phyloP scores from a whole-genome alignment of 192 early-diverging fungal species.

The Tieghemiomyces parasiticus region DNA sequence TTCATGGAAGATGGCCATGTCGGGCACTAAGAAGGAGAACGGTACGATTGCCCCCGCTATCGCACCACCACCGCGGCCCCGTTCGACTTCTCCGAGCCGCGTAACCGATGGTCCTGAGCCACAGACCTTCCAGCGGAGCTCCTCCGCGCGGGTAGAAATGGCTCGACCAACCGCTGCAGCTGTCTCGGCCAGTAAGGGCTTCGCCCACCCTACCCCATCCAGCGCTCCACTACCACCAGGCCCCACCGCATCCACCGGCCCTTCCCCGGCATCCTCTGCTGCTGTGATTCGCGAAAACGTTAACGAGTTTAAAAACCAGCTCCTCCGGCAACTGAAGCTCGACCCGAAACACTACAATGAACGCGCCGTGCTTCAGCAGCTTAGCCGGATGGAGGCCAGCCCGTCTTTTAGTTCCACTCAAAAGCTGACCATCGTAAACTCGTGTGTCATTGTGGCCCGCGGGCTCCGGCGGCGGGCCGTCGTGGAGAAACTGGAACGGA shows the following conservation, averaged over 20 bases:
- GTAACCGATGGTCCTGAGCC: too few relatives aligned
- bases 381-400: background rate
- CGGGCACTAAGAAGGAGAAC: too few relatives aligned
- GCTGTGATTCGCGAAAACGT: background rate
- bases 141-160: too few relatives aligned
- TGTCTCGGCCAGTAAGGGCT: too few relatives aligned
- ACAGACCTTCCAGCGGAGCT: too few relatives aligned
- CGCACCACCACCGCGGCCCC: background rate
- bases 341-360: conserved; percentile 4
- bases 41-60: background rate
- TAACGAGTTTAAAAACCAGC: conserved; percentile 1
- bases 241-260: background rate
- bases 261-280: background rate
- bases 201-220: too few relatives aligned
- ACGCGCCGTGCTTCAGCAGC: background rate
- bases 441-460: background rate
- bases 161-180: too few relatives aligned
- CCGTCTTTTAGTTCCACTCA: background rate
- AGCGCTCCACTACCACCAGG: background rate
- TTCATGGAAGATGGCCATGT: conserved; percentile 10
- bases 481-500: conserved; percentile 7
- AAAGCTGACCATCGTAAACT: background rate
- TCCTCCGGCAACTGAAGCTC: background rate
- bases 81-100: too few relatives aligned
- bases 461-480: conserved; percentile 7